Percentiles rank a stretch among this genome's conserved stretches.
Conservation (phyloP, 805 yeast genomes). For the Candida chauliodis region DNA sequence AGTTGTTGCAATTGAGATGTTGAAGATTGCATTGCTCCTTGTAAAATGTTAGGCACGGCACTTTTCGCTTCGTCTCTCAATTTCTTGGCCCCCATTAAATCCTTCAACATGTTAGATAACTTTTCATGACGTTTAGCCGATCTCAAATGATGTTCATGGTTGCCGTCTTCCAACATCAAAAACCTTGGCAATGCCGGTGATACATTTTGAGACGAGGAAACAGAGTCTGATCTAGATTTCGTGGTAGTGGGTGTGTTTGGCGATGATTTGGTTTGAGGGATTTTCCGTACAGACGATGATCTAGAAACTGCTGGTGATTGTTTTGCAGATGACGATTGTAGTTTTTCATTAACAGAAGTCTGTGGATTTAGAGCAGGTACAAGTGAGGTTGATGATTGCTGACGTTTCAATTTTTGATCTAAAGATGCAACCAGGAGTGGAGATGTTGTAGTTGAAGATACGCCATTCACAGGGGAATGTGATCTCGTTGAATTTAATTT, state of each 20-base stretch:
- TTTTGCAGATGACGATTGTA: slow-evolving; percentile 2
- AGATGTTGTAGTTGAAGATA: slow-evolving; percentile 8
- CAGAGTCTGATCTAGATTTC: slow-evolving; percentile 3
- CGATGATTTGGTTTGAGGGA: neutral
- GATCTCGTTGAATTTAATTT: slow-evolving; percentile 8
- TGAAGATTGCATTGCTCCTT: slow-evolving; percentile 9
- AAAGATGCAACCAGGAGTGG: slow-evolving; percentile 7
- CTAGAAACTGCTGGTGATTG: slow-evolving; percentile 4
- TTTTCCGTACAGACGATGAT: slow-evolving; percentile 2
- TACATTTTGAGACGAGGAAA: slow-evolving; percentile 5
- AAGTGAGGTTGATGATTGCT: neutral
- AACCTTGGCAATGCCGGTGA: slow-evolving; percentile 40
- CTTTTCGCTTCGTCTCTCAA: slow-evolving; percentile 66
- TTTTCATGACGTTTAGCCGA: slow-evolving; percentile 79
- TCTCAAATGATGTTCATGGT: slow-evolving; percentile 76
- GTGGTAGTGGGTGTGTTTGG: neutral
- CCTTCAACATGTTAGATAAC: slow-evolving; percentile 69
- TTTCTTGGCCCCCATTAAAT: slow-evolving; percentile 70
- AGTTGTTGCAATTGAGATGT: slow-evolving; percentile 9
- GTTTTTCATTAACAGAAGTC: neutral
- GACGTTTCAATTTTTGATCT: slow-evolving; percentile 9
- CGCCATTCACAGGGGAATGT: neutral
- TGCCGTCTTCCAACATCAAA: slow-evolving; percentile 59
- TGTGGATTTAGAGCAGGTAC: neutral
- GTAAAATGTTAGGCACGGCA: slow-evolving; percentile 63